These are phyloP conservation scores for Francoa sonchifolia DNA, from an alignment of 441 rosid species.

Conservation along the genomic window DNA sequence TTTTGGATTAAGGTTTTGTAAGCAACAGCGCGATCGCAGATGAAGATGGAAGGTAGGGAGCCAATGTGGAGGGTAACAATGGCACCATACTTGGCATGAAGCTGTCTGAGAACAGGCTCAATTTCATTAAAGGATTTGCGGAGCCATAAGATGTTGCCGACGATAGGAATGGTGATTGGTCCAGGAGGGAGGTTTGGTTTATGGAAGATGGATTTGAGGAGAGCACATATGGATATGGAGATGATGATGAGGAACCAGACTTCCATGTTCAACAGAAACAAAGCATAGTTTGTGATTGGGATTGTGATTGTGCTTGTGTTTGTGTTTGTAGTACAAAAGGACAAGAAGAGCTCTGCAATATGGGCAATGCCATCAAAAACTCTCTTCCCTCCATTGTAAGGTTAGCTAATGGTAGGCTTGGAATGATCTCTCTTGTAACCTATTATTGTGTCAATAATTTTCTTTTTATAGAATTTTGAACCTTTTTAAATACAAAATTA, in stretches of 20 bases:
- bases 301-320: too few relatives aligned
- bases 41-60: conserved; percentile 13
- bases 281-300: too few relatives aligned
- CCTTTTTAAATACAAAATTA: too few relatives aligned
- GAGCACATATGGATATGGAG: conserved; percentile 11
- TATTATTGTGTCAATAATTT: too few relatives aligned
- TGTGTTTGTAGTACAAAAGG: too few relatives aligned
- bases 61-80: conserved; percentile 19
- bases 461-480: too few relatives aligned
- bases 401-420: too few relatives aligned
- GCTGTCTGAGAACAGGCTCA: conserved; percentile 17
- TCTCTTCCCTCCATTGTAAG: too few relatives aligned
- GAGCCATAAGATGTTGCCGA: conserved; percentile 18
- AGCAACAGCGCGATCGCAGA: conserved; percentile 21
- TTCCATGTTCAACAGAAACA: conserved; percentile 17
- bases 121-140: conserved; percentile 15
- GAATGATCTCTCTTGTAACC: too few relatives aligned
- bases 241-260: conserved; percentile 16
- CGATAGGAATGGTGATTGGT: conserved; percentile 14
- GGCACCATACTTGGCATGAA: conserved; percentile 20
- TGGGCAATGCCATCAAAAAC: too few relatives aligned
- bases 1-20: conserved; percentile 24
- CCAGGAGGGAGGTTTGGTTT: conserved; percentile 25
- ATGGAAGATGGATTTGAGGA: conserved; percentile 12
- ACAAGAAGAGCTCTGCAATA: too few relatives aligned